A percentile compares a stretch with the other conserved stretches of the same genome.
These are phyloP conservation scores for Mrakia blollopis DNA, from an alignment of 768 basidiomycete species.

Conservation along the genomic window DNA sequence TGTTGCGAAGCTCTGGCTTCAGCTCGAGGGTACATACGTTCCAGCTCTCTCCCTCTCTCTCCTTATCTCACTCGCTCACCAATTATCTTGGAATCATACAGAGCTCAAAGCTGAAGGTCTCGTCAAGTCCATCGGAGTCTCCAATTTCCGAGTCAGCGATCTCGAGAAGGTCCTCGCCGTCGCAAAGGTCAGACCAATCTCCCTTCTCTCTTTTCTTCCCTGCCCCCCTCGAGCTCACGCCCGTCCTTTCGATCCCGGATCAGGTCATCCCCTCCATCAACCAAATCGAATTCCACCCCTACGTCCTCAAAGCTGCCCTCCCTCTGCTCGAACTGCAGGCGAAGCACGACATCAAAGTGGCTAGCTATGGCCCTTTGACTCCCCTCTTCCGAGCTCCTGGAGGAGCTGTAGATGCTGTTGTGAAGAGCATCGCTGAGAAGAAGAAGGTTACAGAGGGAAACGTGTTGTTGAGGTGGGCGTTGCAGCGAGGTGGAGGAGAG, in stretches of 20 bases:
- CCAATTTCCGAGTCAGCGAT: constrained; percentile 46
- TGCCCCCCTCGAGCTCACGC: not conserved
- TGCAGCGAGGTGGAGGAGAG: constrained; percentile 22
- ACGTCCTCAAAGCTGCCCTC: constrained; percentile 37
- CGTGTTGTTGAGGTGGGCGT: constrained; percentile 24
- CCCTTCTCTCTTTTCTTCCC: not conserved
- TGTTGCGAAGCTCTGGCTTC: not conserved
- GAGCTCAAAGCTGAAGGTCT: constrained; percentile 45
- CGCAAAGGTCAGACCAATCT: constrained; percentile 36
- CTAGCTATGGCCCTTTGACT: constrained; percentile 38
- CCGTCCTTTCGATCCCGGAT: not conserved
- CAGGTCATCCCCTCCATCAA: constrained; percentile 43
- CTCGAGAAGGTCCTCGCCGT: constrained; percentile 41
- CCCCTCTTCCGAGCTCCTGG: constrained; percentile 33
- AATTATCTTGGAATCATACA: not conserved
- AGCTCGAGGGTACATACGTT: constrained; percentile 23
- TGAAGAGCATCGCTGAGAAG: constrained; percentile 8
- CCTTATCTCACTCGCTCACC: not conserved
- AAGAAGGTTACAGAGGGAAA: not conserved
- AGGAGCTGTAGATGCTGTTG: constrained; percentile 16
- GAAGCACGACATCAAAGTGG: constrained; percentile 39
- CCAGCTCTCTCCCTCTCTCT: not conserved
- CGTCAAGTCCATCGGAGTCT: constrained; percentile 47
- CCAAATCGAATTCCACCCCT: constrained; percentile 49
- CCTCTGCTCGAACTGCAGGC: constrained; percentile 40